phyloP scores from a whole-genome alignment of 2,329 filamentous ascomycete genomes.

The Stromatinia cepivora region DNA sequence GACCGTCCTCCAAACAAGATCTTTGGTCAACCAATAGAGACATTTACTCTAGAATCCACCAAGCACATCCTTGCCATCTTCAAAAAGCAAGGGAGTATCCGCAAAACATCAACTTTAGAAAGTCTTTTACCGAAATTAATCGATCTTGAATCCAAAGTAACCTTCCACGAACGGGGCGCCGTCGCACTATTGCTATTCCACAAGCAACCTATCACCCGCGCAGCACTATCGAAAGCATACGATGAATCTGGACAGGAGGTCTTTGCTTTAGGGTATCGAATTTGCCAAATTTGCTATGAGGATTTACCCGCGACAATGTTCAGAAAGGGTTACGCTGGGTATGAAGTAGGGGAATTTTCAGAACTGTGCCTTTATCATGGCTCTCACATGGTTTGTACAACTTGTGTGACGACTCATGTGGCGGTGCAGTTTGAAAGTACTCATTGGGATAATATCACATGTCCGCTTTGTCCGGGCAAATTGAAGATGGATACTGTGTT shows the following conservation, averaged over 20 bases:
- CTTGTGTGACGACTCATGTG: not conserved
- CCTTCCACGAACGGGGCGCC: not conserved
- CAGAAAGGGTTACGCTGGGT: not conserved
- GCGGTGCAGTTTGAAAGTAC: not conserved
- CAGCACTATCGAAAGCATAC: not conserved
- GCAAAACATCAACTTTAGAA: not conserved
- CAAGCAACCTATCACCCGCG: not conserved
- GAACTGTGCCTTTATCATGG: not conserved
- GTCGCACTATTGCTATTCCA: not conserved
- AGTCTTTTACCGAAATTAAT: not conserved
- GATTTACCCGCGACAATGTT: not conserved
- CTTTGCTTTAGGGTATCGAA: not conserved
- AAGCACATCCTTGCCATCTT: not conserved
- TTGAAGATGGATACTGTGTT: not conserved
- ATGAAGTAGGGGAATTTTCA: not conserved
- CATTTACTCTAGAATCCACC: not conserved
- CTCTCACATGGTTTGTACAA: not conserved
- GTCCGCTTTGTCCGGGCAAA: not conserved
- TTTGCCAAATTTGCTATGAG: not conserved
- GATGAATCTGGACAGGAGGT: not conserved
- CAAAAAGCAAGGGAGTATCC: not conserved
- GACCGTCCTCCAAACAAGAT: not conserved
- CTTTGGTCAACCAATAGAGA: not conserved
- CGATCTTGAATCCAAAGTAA: constrained; percentile 1
- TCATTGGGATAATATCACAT: not conserved